These are phyloP conservation scores for Thermothielavioides terrestris DNA, from an alignment of 495 filamentous ascomycete species.

Conservation along the genomic window DNA sequence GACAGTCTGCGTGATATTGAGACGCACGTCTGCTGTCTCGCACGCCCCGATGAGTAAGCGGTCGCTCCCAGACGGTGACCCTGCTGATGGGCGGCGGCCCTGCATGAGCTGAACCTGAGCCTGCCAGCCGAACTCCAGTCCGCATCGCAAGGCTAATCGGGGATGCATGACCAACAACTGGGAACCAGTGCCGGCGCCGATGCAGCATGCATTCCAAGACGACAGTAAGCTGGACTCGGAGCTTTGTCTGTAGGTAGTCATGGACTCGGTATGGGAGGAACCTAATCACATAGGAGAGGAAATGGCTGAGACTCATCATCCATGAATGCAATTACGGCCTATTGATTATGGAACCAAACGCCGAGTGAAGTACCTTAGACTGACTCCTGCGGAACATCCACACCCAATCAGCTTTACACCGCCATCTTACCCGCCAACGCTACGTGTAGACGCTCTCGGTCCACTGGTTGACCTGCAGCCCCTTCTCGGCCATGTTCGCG, in stretches of 20 bases:
- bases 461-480: slow-evolving; percentile 45
- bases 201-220: background rate
- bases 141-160: background rate
- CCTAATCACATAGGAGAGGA: background rate
- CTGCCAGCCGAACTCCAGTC: background rate
- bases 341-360: background rate
- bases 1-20: background rate
- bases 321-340: too few relatives aligned
- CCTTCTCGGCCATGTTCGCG: slow-evolving; percentile 84
- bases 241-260: too few relatives aligned
- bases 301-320: background rate
- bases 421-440: background rate
- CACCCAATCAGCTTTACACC: background rate
- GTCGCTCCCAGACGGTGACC: background rate
- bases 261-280: background rate
- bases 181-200: background rate
- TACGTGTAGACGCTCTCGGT: slow-evolving; percentile 43
- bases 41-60: background rate
- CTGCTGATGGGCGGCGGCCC: background rate
- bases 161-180: background rate
- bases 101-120: slow-evolving; percentile 9
- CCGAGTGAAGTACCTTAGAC: background rate
- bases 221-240: background rate
- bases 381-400: background rate
- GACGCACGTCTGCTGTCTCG: background rate